phyloP scores from a whole-genome alignment of 148 eudicot genomes.

The Agrostemma githago region DNA sequence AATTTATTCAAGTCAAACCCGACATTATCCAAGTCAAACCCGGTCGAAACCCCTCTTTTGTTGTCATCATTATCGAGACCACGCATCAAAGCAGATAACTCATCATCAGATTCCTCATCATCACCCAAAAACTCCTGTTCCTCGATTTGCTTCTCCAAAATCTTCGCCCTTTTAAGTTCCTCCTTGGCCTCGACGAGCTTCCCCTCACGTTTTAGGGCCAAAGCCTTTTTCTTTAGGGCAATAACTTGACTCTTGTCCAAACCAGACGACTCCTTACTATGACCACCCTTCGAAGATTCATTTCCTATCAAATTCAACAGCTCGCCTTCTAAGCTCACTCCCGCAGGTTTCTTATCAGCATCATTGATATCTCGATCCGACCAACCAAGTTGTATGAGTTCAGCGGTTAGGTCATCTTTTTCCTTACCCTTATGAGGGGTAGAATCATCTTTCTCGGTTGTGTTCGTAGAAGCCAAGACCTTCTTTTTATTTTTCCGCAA shows the following conservation, averaged over 20 bases:
- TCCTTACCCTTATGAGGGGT: slow-evolving; percentile 39
- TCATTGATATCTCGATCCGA: slow-evolving; percentile 71
- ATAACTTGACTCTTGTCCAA: slow-evolving; percentile 61
- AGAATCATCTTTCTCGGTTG: slow-evolving; percentile 34
- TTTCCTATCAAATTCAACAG: slow-evolving; percentile 59
- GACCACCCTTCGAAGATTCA: slow-evolving; percentile 35
- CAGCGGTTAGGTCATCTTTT: slow-evolving; percentile 70
- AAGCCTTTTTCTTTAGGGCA: slow-evolving; percentile 78
- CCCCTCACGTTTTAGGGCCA: slow-evolving; percentile 77
- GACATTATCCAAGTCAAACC: slow-evolving; percentile 26
- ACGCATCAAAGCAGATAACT: slow-evolving; percentile 64
- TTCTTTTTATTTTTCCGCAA: slow-evolving; percentile 63
- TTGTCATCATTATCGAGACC: slow-evolving; percentile 54
- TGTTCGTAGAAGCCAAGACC: slow-evolving; percentile 47
- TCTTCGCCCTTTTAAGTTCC: slow-evolving; percentile 80
- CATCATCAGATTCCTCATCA: slow-evolving; percentile 85
- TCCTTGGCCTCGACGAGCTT: slow-evolving; percentile 87
- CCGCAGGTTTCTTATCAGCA: slow-evolving; percentile 54
- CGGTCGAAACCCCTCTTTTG: slow-evolving; percentile 35
- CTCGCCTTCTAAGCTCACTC: slow-evolving; percentile 70
- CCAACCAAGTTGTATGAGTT: slow-evolving; percentile 88
- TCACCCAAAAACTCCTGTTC: slow-evolving; percentile 86
- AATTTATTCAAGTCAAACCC: slow-evolving; percentile 44
- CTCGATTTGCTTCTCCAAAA: slow-evolving; percentile 87
- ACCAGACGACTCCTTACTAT: slow-evolving; percentile 33